A percentile compares a stretch with the other conserved stretches of the same genome.
Conservation (phyloP, 1,284 basidiomycete genomes). For the Sporisorium graminicola region DNA sequence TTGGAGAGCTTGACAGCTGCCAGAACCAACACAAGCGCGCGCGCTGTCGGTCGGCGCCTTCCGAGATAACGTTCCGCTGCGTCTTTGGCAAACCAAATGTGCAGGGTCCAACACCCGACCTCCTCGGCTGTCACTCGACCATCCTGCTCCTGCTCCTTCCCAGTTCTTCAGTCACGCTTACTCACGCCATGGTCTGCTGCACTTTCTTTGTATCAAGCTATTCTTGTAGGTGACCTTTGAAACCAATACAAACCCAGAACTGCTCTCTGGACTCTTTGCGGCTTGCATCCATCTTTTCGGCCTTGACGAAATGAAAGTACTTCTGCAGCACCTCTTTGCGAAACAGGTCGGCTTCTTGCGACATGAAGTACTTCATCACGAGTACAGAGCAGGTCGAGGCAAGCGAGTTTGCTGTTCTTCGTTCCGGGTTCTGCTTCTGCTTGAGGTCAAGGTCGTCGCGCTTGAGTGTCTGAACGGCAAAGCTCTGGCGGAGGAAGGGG, state of each 20-base stretch:
- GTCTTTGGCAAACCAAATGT: background rate
- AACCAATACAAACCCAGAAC: constrained; percentile 62
- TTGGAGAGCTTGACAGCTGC: background rate
- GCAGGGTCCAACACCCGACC: constrained; percentile 19
- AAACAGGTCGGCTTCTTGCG: constrained; percentile 55
- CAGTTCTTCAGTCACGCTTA: background rate
- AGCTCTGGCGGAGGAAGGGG: constrained; percentile 11
- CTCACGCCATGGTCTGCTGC: background rate
- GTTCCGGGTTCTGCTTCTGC: background rate
- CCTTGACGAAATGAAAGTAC: constrained; percentile 53
- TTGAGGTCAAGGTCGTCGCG: background rate
- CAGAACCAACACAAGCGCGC: constrained; percentile 24
- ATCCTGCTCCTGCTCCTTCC: background rate
- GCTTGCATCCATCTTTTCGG: constrained; percentile 61
- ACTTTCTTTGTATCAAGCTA: background rate
- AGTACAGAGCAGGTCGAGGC: constrained; percentile 33
- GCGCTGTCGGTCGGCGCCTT: background rate
- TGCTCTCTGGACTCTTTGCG: constrained; percentile 60
- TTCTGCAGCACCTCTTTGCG: constrained; percentile 51
- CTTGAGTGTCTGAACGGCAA: constrained; percentile 29
- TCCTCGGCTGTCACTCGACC: background rate
- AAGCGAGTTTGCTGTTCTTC: constrained; percentile 8
- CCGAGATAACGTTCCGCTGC: background rate
- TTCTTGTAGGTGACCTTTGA: constrained; percentile 16
- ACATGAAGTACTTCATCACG: constrained; percentile 62